Evolutionary conservation across 805 yeast species (phyloP).

Genomic region (Cyberlindnera sargentensis): DNA sequence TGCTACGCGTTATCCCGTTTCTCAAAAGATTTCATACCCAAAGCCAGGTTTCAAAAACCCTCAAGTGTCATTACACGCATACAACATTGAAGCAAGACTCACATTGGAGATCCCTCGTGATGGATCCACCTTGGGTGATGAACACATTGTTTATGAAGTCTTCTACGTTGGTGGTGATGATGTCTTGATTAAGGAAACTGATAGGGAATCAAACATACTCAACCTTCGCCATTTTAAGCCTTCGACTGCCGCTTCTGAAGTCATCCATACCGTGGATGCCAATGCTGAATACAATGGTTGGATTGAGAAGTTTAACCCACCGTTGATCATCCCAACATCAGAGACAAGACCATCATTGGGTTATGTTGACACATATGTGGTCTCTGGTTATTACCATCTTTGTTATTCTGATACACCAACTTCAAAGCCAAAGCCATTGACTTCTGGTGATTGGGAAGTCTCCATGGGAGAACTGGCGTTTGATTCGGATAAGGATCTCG

Average conservation of each 20-base stretch:
- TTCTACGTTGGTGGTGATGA: constrained; percentile 51
- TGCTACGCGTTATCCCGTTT: constrained; percentile 50
- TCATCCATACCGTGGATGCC: constrained; percentile 42
- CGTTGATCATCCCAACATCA: constrained; percentile 48
- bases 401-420: constrained; percentile 67
- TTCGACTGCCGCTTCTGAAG: constrained; percentile 23
- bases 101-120: constrained; percentile 19
- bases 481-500: constrained; percentile 41
- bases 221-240: constrained; percentile 43
- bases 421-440: constrained; percentile 47
- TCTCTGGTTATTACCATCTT: constrained; percentile 62
- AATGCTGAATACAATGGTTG: constrained; percentile 47
- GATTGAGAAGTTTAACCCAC: constrained; percentile 67
- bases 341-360: constrained; percentile 38
- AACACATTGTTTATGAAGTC: constrained; percentile 57
- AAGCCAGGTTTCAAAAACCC: constrained; percentile 82
- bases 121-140: constrained; percentile 29
- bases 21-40: constrained; percentile 63
- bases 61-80: constrained; percentile 43
- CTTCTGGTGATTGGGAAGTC: constrained; percentile 87
- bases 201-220: constrained; percentile 58
- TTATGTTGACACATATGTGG: constrained; percentile 72
- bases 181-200: constrained; percentile 51
- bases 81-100: constrained; percentile 32
- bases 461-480: constrained; percentile 49